These are phyloP conservation scores for Neonectria sp. DNA, from an alignment of 2,329 filamentous ascomycete species.

Conservation along the genomic window DNA sequence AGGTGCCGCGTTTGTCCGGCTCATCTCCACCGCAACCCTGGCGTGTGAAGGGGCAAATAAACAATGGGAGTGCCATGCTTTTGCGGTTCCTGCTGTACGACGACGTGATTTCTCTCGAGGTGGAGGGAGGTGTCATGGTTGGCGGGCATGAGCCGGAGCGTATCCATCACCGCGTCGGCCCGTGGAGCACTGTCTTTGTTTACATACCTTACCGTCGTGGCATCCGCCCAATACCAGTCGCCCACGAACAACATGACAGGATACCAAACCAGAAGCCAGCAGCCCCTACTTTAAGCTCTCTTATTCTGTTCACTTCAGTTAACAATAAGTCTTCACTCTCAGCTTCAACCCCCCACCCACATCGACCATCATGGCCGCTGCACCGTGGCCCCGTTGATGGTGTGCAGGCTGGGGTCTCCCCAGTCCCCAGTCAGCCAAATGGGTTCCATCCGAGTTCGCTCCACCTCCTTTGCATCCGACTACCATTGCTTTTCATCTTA, in stretches of 20 bases:
- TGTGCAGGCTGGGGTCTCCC: slow-evolving; percentile 19
- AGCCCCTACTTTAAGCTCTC: neutral
- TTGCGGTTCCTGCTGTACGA: neutral
- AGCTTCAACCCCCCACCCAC: slow-evolving; percentile 12
- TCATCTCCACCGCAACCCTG: slow-evolving; percentile 20
- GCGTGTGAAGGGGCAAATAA: slow-evolving; percentile 15
- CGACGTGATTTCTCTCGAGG: neutral
- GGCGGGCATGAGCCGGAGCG: neutral
- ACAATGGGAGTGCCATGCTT: slow-evolving; percentile 18
- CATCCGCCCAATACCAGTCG: neutral
- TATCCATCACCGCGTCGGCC: neutral
- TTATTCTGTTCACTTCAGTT: neutral
- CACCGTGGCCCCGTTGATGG: slow-evolving; percentile 14
- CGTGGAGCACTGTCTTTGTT: neutral
- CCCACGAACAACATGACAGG: neutral
- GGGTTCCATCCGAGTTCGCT: slow-evolving; percentile 1
- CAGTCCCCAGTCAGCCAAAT: slow-evolving; percentile 17
- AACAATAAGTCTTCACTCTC: neutral
- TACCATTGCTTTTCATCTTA: slow-evolving; percentile 1
- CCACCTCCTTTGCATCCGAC: slow-evolving; percentile 19
- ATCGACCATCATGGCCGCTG: slow-evolving; percentile 5
- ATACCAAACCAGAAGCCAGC: neutral
- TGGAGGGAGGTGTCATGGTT: neutral
- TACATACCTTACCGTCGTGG: neutral
- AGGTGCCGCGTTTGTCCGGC: slow-evolving; percentile 3